Evolutionary conservation across 148 eudicot species (phyloP), one percentile per base, ranked within the genome.

Genomic region (Rhododendron henanense): DNA sequence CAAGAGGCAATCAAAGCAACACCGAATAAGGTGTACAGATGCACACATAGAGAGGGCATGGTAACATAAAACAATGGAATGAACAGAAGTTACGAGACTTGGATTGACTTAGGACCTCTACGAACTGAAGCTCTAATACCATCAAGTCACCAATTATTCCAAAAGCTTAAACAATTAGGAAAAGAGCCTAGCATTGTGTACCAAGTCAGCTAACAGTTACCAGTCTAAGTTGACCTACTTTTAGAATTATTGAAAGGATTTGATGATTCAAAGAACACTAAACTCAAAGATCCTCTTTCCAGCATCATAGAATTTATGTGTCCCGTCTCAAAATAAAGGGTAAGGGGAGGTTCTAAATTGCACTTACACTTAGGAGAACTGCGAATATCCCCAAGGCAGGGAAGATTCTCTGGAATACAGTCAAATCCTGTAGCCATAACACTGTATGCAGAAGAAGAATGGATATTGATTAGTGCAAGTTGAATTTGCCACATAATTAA

Each of bases 331-430:
- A n/a, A n/a, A n/a, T n/a, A n/a, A n/a, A n/a, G n/a, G n/a, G n/a
- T n/a, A n/a, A n/a, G n/a, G n/a, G n/a, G n/a, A n/a, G n/a, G n/a
- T n/a, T n/a, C n/a, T n/a, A n/a, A n/a, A n/a, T n/a, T n/a, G n/a
- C n/a, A n/a, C n/a, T n/a, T n/a, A n/a, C n/a, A n/a, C n/a, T n/a
- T n/a, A n/a, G n/a, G n/a, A n/a, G n/a, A n/a, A n/a, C n/a, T n/a
- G n/a, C n/a, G n/a, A n/a, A 16, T 3, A 35, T 1, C 37, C 37
- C 37, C 37, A 35, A 41, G 44, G 88, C 93, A 91, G 1, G 92
- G 89, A 51, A 87, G 90, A 80, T 87, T 87, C 41, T 86, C 55
- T 61, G 90, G 92, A 39, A 91, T 88, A 82, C 93, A 91, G 31
- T 84, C 85, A 81, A 87, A 78, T 84, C 92, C 90, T 11, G 87